A percentile compares a stretch with the other conserved stretches of the same genome.
Evolutionary conservation across 257 asterid species (phyloP).

Genomic region (Plantago major): DNA sequence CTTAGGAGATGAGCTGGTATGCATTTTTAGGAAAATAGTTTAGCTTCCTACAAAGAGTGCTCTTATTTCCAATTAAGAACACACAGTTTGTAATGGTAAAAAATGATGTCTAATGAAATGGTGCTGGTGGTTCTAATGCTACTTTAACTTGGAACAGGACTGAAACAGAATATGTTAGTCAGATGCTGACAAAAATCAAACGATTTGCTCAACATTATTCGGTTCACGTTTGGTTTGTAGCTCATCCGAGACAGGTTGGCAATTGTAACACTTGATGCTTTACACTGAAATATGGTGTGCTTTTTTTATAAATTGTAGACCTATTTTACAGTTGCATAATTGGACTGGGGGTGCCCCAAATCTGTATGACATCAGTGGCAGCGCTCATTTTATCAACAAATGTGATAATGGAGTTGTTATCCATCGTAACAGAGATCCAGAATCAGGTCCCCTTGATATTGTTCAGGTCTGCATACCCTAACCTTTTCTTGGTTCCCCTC

Average conservation of each 20-base stretch:
- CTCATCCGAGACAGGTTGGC: conserved; percentile 95
- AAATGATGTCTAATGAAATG: too few species aligned
- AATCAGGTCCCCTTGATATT: conserved; percentile 67
- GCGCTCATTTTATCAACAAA: conserved; percentile 96
- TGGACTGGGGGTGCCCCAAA: conserved; percentile 89
- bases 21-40: too few species aligned
- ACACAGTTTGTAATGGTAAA: too few species aligned
- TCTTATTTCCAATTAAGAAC: too few species aligned
- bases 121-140: background rate
- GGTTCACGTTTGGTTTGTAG: conserved; percentile 99
- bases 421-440: conserved; percentile 92
- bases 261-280: conserved; percentile 2
- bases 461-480: conserved; percentile 62
- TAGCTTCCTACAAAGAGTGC: too few species aligned
- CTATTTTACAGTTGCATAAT: conserved; percentile 55
- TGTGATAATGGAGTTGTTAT: conserved; percentile 93
- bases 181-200: conserved; percentile 87
- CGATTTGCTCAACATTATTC: conserved; percentile 96
- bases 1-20: too few species aligned
- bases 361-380: conserved; percentile 93
- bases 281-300: background rate
- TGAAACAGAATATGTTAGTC: conserved; percentile 96
- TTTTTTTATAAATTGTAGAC: conserved; percentile 18
- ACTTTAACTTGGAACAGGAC: conserved; percentile 53
- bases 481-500: too few species aligned